Percentiles rank a stretch among this genome's conserved stretches.
Evolutionary conservation across 306 rosid genomes (phyloP).

Genomic region (Quillaja saponaria): DNA sequence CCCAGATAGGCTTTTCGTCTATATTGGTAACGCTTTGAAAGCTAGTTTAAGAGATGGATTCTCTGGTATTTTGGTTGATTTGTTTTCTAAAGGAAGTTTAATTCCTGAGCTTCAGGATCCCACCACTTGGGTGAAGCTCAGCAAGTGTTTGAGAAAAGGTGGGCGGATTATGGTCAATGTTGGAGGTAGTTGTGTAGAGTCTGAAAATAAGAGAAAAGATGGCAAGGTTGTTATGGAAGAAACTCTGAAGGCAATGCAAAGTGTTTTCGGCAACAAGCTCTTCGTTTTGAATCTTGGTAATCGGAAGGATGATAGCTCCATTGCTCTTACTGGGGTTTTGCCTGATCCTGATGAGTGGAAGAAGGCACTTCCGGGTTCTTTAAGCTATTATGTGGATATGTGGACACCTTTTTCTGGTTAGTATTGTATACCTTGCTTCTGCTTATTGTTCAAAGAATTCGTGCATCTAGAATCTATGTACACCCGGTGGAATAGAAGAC

Average conservation of each 20-base stretch:
- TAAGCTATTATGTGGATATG: constrained; percentile 47
- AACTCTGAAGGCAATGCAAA: constrained; percentile 67
- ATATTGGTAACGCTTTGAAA: constrained; percentile 62
- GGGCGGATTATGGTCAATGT: constrained; percentile 93
- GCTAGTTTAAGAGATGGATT: constrained; percentile 65
- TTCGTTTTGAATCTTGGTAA: constrained; percentile 65
- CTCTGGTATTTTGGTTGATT: constrained; percentile 76
- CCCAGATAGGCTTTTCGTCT: constrained; percentile 50
- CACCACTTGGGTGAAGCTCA: constrained; percentile 62
- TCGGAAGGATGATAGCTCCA: constrained; percentile 70
- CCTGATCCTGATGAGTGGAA: constrained; percentile 61
- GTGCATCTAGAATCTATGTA: background rate
- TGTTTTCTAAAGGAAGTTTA: constrained; percentile 66
- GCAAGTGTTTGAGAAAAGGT: constrained; percentile 65
- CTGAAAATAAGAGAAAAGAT: constrained; percentile 62
- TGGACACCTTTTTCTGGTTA: constrained; percentile 50
- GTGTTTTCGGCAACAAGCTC: constrained; percentile 50
- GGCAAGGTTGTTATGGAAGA: constrained; percentile 65
- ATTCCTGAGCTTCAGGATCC: constrained; percentile 80
- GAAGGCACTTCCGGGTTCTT: constrained; percentile 45
- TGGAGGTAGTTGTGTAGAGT: constrained; percentile 93
- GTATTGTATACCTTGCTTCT: background rate
- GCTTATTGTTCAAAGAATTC: background rate
- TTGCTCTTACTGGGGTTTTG: constrained; percentile 78
- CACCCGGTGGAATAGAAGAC: background rate